Evolutionary conservation across 2,329 filamentous ascomycete genomes (phyloP).

Genomic region (Macrophomina phaseolina): DNA sequence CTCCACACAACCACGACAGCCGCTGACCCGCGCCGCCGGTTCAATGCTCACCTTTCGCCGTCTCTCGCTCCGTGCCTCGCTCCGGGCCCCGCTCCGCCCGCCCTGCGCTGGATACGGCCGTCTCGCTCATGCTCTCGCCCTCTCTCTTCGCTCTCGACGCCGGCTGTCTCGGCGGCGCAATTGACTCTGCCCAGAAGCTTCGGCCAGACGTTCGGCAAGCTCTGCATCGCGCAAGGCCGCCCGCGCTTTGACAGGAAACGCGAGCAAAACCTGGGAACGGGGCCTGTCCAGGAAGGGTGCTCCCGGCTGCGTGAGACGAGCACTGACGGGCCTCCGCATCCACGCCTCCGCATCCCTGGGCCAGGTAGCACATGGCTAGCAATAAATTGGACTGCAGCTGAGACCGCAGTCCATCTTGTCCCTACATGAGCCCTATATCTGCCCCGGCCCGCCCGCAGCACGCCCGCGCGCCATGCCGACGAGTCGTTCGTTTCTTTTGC

Average conservation of each 20-base stretch:
- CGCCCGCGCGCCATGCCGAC: slow-evolving; percentile 6
- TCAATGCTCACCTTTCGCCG: background rate
- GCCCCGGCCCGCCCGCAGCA: slow-evolving; percentile 1
- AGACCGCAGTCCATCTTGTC: background rate
- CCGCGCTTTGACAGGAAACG: background rate
- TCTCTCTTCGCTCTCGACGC: background rate
- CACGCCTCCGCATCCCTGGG: slow-evolving; percentile 8
- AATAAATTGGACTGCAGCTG: background rate
- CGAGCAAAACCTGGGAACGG: slow-evolving; percentile 5
- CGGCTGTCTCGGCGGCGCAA: background rate
- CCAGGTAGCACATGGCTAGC: background rate
- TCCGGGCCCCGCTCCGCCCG: background rate
- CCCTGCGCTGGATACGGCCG: background rate
- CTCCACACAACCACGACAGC: background rate
- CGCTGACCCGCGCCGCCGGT: slow-evolving; percentile 7
- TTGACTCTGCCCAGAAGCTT: background rate
- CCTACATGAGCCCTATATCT: slow-evolving; percentile 1
- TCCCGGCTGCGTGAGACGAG: background rate
- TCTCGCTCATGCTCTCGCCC: background rate
- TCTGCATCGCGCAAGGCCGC: slow-evolving; percentile 14
- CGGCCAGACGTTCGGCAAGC: background rate
- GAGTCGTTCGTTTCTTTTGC: slow-evolving; percentile 6
- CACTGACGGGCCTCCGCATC: background rate
- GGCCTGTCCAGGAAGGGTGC: background rate
- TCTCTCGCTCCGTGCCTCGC: slow-evolving; percentile 9